A percentile compares a stretch with the other conserved stretches of the same genome.
These are phyloP conservation scores for Colletotrichum gloeosporioides DNA, from an alignment of 2,329 filamentous ascomycete species.

Conservation along the genomic window DNA sequence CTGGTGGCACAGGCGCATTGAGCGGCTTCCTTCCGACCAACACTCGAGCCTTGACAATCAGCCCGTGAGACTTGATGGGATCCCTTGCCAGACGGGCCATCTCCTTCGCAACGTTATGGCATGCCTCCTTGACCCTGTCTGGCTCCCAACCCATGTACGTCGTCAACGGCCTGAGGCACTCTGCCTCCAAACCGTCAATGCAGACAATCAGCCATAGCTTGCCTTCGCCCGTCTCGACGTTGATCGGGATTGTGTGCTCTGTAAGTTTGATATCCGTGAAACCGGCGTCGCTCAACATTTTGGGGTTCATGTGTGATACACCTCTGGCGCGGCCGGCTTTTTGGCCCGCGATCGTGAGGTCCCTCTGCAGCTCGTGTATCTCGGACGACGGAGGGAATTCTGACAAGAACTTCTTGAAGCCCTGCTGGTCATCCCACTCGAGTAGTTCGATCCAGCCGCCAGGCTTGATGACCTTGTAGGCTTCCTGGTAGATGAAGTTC, in stretches of 20 bases:
- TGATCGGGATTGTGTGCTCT: conserved; percentile 55
- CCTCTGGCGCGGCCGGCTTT: conserved; percentile 51
- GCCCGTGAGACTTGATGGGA: conserved; percentile 43
- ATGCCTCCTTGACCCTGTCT: conserved; percentile 51
- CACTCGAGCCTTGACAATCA: conserved; percentile 53
- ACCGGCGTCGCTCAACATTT: conserved; percentile 50
- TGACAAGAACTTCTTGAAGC: conserved; percentile 38
- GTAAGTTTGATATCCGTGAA: conserved; percentile 56
- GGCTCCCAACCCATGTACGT: conserved; percentile 58
- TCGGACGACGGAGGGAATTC: conserved; percentile 50
- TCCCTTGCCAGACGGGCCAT: conserved; percentile 54
- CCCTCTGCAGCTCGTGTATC: conserved; percentile 45
- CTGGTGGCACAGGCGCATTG: background rate
- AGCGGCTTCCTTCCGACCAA: conserved; percentile 56
- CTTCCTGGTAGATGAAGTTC: conserved; percentile 58
- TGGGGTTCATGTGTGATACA: conserved; percentile 49
- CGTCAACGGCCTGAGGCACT: conserved; percentile 55
- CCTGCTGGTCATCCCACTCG: conserved; percentile 53
- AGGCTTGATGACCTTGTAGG: conserved; percentile 58
- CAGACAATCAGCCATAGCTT: conserved; percentile 60
- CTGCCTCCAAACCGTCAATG: conserved; percentile 56
- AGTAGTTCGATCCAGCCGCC: conserved; percentile 63
- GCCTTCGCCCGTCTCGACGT: conserved; percentile 49
- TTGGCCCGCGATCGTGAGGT: conserved; percentile 48
- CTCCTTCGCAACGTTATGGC: conserved; percentile 52